These are phyloP conservation scores for Heterobasidion irregulare DNA, from an alignment of 1,284 basidiomycete genomes.

Conservation along the genomic window DNA sequence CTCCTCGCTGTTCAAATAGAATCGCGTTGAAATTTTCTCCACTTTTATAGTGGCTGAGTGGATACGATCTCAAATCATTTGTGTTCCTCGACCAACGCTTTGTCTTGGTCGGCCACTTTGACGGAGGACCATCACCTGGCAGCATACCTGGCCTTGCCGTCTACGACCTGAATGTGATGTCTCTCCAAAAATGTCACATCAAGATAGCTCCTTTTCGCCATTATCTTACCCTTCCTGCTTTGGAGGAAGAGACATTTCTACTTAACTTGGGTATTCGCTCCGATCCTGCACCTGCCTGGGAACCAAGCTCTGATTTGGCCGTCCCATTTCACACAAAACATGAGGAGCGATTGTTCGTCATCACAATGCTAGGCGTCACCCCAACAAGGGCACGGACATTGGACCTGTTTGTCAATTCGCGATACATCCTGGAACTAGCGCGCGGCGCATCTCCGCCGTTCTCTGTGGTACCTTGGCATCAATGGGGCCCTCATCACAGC, in stretches of 20 bases:
- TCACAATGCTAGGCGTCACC: slow-evolving; percentile 31
- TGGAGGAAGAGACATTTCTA: slow-evolving; percentile 18
- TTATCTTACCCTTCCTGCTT: slow-evolving; percentile 32
- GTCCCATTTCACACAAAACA: slow-evolving; percentile 43
- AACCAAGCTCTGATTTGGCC: slow-evolving; percentile 19
- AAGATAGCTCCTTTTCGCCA: slow-evolving; percentile 24
- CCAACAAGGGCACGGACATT: slow-evolving; percentile 20
- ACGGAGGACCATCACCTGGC: too few relatives aligned
- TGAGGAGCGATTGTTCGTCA: slow-evolving; percentile 36
- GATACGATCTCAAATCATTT: slow-evolving; percentile 1
- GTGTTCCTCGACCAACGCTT: slow-evolving; percentile 14
- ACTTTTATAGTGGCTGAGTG: slow-evolving; percentile 4
- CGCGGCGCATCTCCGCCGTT: background rate
- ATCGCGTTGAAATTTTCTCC: too few relatives aligned
- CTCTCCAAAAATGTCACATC: slow-evolving; percentile 9
- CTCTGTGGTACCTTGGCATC: slow-evolving; percentile 27
- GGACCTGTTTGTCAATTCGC: slow-evolving; percentile 40
- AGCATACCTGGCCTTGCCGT: slow-evolving; percentile 3
- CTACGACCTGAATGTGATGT: slow-evolving; percentile 5
- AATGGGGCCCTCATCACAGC: slow-evolving; percentile 40
- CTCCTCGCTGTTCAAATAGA: too few relatives aligned
- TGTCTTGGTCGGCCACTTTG: slow-evolving; percentile 5
- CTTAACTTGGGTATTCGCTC: slow-evolving; percentile 37
- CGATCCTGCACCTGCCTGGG: slow-evolving; percentile 46
- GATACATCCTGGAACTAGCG: slow-evolving; percentile 31